Conservation (phyloP, 257 asterid genomes). For the Prunella vulgaris region DNA sequence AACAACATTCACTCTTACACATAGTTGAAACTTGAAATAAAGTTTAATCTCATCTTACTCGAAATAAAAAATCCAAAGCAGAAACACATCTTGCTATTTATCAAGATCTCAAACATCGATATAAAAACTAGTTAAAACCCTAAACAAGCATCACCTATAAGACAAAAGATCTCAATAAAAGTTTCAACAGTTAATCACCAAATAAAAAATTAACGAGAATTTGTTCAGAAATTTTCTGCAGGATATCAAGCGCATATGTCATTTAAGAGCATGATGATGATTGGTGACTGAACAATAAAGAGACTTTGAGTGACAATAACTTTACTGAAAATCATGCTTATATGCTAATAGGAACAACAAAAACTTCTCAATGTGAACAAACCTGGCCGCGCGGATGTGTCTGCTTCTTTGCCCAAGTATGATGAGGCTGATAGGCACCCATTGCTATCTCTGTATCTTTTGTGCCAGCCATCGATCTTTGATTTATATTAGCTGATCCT, state of each 20-base stretch:
- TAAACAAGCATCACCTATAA: background rate
- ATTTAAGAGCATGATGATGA: slow-evolving; percentile 3
- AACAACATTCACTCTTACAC: too few species aligned
- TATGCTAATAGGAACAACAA: background rate
- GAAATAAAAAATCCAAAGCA: too few species aligned
- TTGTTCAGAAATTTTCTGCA: background rate
- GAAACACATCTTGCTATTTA: too few species aligned
- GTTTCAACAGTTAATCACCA: too few species aligned
- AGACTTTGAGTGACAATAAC: background rate
- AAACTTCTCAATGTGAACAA: slow-evolving; percentile 16
- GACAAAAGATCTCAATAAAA: too few species aligned
- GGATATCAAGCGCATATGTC: background rate
- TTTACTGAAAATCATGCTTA: slow-evolving; percentile 1
- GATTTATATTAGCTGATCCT: slow-evolving; percentile 92
- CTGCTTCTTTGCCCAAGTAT: slow-evolving; percentile 49
- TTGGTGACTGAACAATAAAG: background rate
- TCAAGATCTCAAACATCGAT: background rate
- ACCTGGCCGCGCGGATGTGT: slow-evolving; percentile 83
- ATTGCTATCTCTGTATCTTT: slow-evolving; percentile 92
- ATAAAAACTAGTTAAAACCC: background rate
- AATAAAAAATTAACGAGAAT: too few species aligned
- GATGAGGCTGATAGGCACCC: slow-evolving; percentile 93
- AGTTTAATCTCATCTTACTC: too few species aligned
- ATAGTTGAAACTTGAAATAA: too few species aligned
- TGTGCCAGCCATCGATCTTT: slow-evolving; percentile 89